Percentiles rank a stretch among this genome's conserved stretches.
phyloP scores from a whole-genome alignment of 495 filamentous ascomycete genomes.

The Penicillium malachiteum region DNA sequence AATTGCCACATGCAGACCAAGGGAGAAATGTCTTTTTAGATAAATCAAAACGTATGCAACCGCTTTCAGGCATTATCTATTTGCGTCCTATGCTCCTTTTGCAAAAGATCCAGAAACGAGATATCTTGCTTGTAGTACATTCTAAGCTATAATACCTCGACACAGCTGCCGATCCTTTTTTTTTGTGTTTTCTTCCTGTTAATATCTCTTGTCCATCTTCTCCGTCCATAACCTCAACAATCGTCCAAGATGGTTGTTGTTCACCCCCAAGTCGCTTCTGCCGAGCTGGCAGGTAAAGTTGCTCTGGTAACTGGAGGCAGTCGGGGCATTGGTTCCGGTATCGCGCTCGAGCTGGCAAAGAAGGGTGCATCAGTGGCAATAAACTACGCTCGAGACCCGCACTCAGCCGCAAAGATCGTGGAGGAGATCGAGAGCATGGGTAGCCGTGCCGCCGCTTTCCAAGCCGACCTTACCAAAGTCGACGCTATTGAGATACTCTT shows the following conservation, averaged over 20 bases:
- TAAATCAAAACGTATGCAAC: too few species aligned
- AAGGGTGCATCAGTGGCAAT: constrained; percentile 71
- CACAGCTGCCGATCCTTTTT: background rate
- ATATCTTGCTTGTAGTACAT: background rate
- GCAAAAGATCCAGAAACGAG: background rate
- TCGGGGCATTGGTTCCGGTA: constrained; percentile 72
- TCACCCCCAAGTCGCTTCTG: constrained; percentile 13
- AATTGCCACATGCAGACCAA: too few species aligned
- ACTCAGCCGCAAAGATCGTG: constrained; percentile 63
- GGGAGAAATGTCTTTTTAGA: too few species aligned
- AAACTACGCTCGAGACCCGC: constrained; percentile 69
- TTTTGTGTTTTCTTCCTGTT: background rate
- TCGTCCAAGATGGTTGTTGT: constrained; percentile 19
- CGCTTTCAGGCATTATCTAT: background rate
- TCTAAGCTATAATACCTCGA: background rate
- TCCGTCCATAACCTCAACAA: background rate
- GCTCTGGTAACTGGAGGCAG: constrained; percentile 72
- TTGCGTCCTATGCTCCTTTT: background rate
- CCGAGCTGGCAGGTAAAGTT: constrained; percentile 61
- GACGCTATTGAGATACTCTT: constrained; percentile 64
- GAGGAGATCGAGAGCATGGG: constrained; percentile 58
- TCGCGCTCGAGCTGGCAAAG: constrained; percentile 72
- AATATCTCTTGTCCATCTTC: background rate
- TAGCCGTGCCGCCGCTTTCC: constrained; percentile 63
- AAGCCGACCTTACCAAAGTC: constrained; percentile 71